Evolutionary conservation across 306 rosid species (phyloP), one percentile per base, ranked within the genome.

Genomic region (Acacia confusa): DNA sequence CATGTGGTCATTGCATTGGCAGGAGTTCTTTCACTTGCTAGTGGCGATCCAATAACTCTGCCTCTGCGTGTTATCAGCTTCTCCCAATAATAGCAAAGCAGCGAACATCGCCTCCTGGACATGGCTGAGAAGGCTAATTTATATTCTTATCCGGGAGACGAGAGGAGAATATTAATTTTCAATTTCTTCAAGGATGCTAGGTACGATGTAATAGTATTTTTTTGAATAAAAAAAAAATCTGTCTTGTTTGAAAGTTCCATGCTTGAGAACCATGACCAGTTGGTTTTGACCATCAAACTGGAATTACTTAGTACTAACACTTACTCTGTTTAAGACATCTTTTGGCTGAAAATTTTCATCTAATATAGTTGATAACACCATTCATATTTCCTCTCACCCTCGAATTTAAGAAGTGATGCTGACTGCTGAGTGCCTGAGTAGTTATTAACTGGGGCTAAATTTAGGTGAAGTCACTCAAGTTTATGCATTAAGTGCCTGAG

Each of bases 141-240:
- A 48, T 85, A 78, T 88, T 58, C 90, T 30, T 30, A 2, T 34
- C 61, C 65, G 27, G 85, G 83, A 61, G 90, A 89, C 70, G 81
- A 82, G 86, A 81, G 84, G 82, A 92, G 76, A 75, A 72, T 82
- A 30, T 92, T 95, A 53, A 30, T 86, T 36, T 82, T 68, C 76
- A 76, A 85, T 80, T 91, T 92, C 84, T 94, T 92, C 61, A 89
- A 92, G 87, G 90, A 91, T 82, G 83, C 82, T 67, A 88, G 97
- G 98, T 92, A 86, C 67, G 85, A 32, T 65, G 15, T 44, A 16
- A 75, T 74, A 58, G 19, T 76, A 74, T 74, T 82, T 85, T 60
- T 16, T 50, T 50, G 6, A 45, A 12, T 67, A 50, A 41, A 41
- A 9, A 36, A 36, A 36, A 36, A 3, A 32, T 27, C 32, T 22